Base-by-base conservation (phyloP, 1,139 yeast genomes). In the Eremothecium gossypii region DNA sequence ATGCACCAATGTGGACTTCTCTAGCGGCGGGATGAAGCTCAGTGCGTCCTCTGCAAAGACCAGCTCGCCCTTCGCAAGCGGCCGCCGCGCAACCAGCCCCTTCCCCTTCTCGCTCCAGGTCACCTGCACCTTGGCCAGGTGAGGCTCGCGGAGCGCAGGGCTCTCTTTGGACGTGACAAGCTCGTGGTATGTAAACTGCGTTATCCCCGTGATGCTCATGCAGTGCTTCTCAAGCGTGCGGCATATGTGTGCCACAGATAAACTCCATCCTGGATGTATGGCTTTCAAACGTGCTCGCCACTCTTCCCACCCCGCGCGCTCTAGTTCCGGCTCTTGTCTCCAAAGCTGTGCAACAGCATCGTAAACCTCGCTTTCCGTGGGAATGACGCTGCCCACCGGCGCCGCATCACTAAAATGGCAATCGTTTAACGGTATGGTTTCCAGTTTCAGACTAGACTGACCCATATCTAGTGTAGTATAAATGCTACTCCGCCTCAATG, bases 21-120 rank as follows among this genome's bases (percentile, higher is more conserved):
- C 91, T 52, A 84, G 69, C 1, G 85, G 83, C 0, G 95, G 89
- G 0, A 84, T 66, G 32, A 76, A 71, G 41, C 84, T 76, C 41
- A 83, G 65, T 1, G 94, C 89, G 1, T 59, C 51, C 50, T 78
- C 82, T 41, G 73, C 72, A 79, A 86, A 80, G 4, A 84, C 56
- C 36, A 73, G 47, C 3, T 70, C 73, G 2, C 79, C 81, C 45
- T 70, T 68, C 3, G 65, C 58, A 34, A 79, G 73, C 9, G 56
- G 55, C 20, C 61, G 59, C 39, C 69, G 68, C 0, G 79, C 61
- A 55, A 66, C 68, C 34, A 77, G 53, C 32, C 78, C 73, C 55
- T 77, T 68, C 37, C 84, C 75, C 41, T 70, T 63, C 8, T 36
- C 39, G 2, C 76, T 70, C 64, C 68, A 66, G 14, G 65, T 66